Evolutionary conservation across 73 alveolate species (phyloP).

Genomic region (Paramecium octaurelia): DNA sequence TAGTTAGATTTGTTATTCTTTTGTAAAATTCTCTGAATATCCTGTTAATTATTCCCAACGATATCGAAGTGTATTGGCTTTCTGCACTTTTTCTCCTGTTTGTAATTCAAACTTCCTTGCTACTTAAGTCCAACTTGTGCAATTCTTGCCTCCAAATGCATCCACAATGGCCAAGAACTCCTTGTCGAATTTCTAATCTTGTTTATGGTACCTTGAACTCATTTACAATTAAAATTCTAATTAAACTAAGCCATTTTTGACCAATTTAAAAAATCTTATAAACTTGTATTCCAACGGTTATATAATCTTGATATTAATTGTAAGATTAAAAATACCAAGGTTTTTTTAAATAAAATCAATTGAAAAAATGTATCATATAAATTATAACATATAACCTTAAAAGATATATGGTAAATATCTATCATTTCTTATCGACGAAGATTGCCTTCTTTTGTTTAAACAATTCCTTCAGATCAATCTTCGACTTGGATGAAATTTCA

Average conservation of each 20-base stretch:
- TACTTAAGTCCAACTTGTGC: background rate
- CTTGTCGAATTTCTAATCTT: background rate
- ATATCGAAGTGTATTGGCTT: background rate
- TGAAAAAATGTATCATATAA: background rate
- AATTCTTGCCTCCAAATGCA: constrained; percentile 4
- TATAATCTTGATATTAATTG: background rate
- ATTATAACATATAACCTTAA: too few species aligned
- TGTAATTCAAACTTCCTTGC: background rate
- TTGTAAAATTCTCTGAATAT: background rate
- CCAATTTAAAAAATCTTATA: background rate
- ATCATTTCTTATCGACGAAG: background rate
- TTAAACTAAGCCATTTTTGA: background rate
- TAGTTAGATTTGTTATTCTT: background rate
- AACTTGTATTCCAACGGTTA: background rate
- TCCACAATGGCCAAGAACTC: background rate
- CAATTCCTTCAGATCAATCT: background rate
- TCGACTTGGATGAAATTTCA: background rate
- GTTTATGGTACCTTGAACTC: background rate
- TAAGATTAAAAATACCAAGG: background rate
- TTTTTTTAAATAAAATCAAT: background rate
- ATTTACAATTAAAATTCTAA: background rate
- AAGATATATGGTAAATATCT: background rate
- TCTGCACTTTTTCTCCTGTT: background rate
- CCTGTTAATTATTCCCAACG: background rate
- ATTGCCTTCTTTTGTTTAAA: background rate